Evolutionary conservation across 2,329 filamentous ascomycete genomes (phyloP), one percentile per base, ranked within the genome.

Genomic region (Myriosclerotinia scirpicola): DNA sequence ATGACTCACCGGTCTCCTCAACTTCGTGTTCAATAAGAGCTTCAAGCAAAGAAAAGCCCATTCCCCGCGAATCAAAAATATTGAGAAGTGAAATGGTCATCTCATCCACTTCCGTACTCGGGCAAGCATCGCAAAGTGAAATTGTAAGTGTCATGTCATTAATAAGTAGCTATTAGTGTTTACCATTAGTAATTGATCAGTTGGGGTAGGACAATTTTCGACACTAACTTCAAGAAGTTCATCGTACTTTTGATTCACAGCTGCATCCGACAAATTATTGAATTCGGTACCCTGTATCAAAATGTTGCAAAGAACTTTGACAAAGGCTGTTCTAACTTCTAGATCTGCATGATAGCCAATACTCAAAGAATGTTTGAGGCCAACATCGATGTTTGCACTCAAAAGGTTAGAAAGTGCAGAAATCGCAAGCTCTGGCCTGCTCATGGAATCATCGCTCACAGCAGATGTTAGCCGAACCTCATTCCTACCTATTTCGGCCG

Each of bases 261-360:
- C 86, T 15, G 84, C 83, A 75, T 90, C 87, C 1, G 87, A 88
- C 40, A 90, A 76, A 65, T 87, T 88, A 73, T 84, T 89, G 73
- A 90, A 90, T 74, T 90, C 88, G 0, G 87, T 89, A 46, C 88
- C 88, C 73, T 90, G 88, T n/a, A 88, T 83, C 20, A 90, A 77
- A 64, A 90, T 90, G 73, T 90, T 90, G 74, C 87, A 89, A 7
- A 90, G 80, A 20, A 90, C 88, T 70, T 87, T 88, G 68, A 90
- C 84, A 73, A 90, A 90, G 2, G 88, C 88, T 6, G 87, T 89
- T 63, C 88, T 82, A 67, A 90, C 89, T 71, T 90, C 87, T 42
- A 88, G 80, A 71, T 89, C 89, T 71, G 89, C 87, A 72, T 90
- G 87, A 73, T 90, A 90, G 15, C 88, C 88, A 67, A 90, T 89